Percentiles rank a stretch among this genome's conserved stretches.
Evolutionary conservation across 2,329 filamentous ascomycete genomes (phyloP).

Genomic region (Fusarium humuli): DNA sequence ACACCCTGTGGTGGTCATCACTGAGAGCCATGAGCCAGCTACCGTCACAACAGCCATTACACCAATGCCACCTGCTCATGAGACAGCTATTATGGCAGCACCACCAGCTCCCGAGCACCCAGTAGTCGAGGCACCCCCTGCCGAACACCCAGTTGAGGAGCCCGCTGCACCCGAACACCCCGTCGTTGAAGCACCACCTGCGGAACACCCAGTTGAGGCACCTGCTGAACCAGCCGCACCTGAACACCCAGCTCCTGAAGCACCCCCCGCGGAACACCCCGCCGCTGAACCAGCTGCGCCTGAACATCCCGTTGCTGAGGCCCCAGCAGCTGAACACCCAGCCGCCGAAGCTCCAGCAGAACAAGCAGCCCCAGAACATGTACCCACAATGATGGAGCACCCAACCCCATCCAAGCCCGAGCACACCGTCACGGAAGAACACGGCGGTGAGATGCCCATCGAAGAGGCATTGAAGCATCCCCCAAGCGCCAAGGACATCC

Average conservation of each 20-base stretch:
- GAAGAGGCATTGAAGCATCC: conserved; percentile 2
- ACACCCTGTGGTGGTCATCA: neutral
- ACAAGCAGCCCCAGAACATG: neutral
- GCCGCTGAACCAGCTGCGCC: neutral
- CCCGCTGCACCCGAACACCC: neutral
- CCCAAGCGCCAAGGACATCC: neutral
- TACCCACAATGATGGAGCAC: neutral
- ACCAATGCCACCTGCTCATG: neutral
- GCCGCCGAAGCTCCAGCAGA: neutral
- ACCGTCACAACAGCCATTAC: neutral
- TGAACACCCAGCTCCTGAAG: neutral
- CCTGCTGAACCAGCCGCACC: neutral
- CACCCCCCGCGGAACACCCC: neutral
- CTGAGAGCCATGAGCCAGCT: neutral
- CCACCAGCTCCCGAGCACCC: neutral
- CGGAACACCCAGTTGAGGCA: neutral
- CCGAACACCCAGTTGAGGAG: neutral
- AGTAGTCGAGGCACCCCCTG: neutral
- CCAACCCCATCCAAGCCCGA: neutral
- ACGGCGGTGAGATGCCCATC: conserved; percentile 8
- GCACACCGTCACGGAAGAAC: neutral
- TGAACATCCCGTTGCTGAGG: neutral
- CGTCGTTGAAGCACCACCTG: neutral
- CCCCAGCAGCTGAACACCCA: neutral
- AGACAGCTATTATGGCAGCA: neutral